Conservation (phyloP, 1,139 yeast species). For the Saccharomyces hybrid region DNA sequence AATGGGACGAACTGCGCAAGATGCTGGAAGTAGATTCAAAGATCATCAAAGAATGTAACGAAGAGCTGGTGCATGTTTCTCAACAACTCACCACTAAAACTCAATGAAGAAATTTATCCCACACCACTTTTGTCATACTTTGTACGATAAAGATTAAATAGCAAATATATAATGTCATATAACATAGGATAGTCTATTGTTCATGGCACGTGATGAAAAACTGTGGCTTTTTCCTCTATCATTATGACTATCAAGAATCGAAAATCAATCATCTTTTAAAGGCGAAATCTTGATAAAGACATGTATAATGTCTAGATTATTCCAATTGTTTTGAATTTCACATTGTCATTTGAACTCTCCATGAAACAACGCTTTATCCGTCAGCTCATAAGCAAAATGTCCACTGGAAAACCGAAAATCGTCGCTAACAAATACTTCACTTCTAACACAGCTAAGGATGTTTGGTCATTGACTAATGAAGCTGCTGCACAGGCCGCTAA, state of each 20-base stretch:
- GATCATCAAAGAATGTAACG: conserved; percentile 21
- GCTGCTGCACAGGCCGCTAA: conserved; percentile 76
- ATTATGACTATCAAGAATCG: neutral
- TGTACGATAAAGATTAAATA: neutral
- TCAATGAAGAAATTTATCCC: neutral
- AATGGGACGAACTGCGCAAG: conserved; percentile 23
- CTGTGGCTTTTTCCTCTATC: neutral
- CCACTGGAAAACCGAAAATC: conserved; percentile 9
- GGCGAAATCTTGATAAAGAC: neutral
- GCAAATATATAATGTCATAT: neutral
- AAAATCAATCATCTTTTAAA: neutral
- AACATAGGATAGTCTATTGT: neutral
- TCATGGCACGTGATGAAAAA: neutral
- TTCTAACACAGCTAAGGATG: conserved; percentile 55
- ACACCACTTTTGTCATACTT: too few relatives aligned
- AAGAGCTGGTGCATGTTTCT: conserved; percentile 9
- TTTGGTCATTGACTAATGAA: conserved; percentile 91
- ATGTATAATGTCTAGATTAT: neutral
- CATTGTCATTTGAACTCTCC: neutral
- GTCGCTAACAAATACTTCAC: conserved; percentile 53
- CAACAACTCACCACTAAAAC: neutral
- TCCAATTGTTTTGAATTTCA: neutral
- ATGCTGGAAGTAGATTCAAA: conserved; percentile 20
- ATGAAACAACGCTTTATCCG: neutral
- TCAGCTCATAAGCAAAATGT: neutral